These are phyloP conservation scores for Lentinula sp. DNA, from an alignment of 768 basidiomycete species.

Conservation along the genomic window DNA sequence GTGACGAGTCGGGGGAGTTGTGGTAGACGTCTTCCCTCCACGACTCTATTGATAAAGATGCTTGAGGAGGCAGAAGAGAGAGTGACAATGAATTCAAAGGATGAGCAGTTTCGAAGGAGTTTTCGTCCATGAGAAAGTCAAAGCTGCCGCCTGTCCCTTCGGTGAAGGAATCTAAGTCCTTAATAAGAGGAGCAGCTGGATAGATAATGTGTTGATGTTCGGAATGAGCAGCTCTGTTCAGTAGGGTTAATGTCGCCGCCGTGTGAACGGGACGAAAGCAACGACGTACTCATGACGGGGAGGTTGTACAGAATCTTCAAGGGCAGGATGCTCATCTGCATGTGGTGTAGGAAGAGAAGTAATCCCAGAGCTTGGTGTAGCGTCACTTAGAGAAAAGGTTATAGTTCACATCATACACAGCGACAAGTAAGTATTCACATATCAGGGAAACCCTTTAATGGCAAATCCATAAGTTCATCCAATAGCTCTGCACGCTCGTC, in stretches of 20 bases:
- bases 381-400: slow-evolving; percentile 17
- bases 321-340: neutral
- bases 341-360: slow-evolving; percentile 27
- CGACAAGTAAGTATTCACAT: slow-evolving; percentile 9
- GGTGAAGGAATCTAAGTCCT: slow-evolving; percentile 56
- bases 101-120: slow-evolving; percentile 28
- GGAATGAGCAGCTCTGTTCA: slow-evolving; percentile 18
- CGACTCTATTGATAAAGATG: slow-evolving; percentile 26
- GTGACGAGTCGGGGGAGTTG: slow-evolving; percentile 6
- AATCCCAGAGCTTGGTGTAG: slow-evolving; percentile 25
- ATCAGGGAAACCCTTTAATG: slow-evolving; percentile 16
- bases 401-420: slow-evolving; percentile 7
- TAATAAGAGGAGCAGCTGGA: slow-evolving; percentile 44
- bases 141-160: slow-evolving; percentile 52
- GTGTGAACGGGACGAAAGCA: neutral
- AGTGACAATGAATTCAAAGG: slow-evolving; percentile 25
- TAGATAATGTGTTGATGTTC: slow-evolving; percentile 16
- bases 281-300: slow-evolving; percentile 11
- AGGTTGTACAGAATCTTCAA: slow-evolving; percentile 8
- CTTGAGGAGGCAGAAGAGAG: slow-evolving; percentile 21
- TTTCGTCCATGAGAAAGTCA: slow-evolving; percentile 34
- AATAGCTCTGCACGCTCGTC: slow-evolving; percentile 10
- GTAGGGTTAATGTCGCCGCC: slow-evolving; percentile 4
- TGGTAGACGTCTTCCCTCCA: slow-evolving; percentile 37
- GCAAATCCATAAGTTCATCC: slow-evolving; percentile 14